Conservation (phyloP, 1,284 basidiomycete species). For the Clitocybe nebularis region DNA sequence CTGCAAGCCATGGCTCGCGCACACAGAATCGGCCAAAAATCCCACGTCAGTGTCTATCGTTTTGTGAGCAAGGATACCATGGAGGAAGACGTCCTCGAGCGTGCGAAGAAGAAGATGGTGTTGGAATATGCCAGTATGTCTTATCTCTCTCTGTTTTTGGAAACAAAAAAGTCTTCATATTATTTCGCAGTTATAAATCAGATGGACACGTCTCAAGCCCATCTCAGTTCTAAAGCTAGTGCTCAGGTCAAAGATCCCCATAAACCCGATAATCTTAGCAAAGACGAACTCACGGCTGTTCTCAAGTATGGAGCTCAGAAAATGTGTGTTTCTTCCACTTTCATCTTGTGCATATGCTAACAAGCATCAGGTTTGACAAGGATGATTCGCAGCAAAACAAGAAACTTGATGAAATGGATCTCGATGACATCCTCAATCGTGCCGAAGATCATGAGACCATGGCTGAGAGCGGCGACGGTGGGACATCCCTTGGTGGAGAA, state of each 20-base stretch:
- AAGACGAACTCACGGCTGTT: constrained; percentile 97
- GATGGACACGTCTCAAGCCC: constrained; percentile 98
- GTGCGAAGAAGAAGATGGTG: constrained; percentile 99
- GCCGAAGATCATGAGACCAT: constrained; percentile 98
- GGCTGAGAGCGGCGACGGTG: constrained; percentile 71
- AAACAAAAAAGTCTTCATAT: constrained; percentile 12
- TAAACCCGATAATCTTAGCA: constrained; percentile 89
- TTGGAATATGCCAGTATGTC: constrained; percentile 96
- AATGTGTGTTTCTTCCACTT: constrained; percentile 58
- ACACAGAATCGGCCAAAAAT: constrained; percentile 96
- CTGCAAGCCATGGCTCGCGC: constrained; percentile 98
- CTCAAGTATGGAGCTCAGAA: constrained; percentile 98
- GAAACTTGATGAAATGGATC: constrained; percentile 98
- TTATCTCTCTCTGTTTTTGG: constrained; percentile 9
- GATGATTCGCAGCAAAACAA: constrained; percentile 90
- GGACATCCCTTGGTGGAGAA: constrained; percentile 91
- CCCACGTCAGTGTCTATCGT: constrained; percentile 97
- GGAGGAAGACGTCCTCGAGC: constrained; percentile 97
- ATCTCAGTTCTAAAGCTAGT: constrained; percentile 79
- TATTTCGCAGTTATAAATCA: constrained; percentile 86
- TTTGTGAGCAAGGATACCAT: constrained; percentile 99
- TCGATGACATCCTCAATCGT: constrained; percentile 95
- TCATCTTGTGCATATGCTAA: constrained; percentile 4
- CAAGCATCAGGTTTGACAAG: constrained; percentile 80
- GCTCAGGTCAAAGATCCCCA: constrained; percentile 60